These are phyloP conservation scores for Daldinia loculata DNA, from an alignment of 495 filamentous ascomycete species.

Conservation along the genomic window DNA sequence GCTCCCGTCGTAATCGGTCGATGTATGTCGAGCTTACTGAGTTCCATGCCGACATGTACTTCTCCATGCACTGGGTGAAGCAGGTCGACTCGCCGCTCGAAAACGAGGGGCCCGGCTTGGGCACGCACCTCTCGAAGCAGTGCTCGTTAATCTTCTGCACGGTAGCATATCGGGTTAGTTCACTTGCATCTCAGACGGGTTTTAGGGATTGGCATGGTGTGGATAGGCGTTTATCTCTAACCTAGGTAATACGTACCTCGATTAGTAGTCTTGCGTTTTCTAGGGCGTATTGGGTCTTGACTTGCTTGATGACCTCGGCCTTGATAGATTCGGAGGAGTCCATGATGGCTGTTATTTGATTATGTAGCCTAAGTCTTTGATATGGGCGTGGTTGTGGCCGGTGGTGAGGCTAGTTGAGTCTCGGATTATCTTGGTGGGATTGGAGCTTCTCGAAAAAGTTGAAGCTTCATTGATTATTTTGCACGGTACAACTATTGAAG, in stretches of 20 bases:
- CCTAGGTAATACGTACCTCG: conserved; percentile 70
- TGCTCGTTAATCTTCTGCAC: conserved; percentile 91
- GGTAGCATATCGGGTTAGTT: conserved; percentile 3
- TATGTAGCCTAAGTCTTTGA: neutral
- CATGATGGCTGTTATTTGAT: conserved; percentile 44
- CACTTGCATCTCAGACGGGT: neutral
- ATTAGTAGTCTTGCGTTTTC: conserved; percentile 78
- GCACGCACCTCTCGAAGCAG: conserved; percentile 94
- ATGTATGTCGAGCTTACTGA: conserved; percentile 80
- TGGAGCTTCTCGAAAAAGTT: conserved; percentile 28
- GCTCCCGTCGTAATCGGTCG: conserved; percentile 71
- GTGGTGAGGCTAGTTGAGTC: neutral
- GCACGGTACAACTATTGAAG: neutral
- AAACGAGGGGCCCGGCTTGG: conserved; percentile 80
- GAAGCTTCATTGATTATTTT: conserved; percentile 32
- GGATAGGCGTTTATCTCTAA: conserved; percentile 3
- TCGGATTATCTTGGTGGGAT: neutral
- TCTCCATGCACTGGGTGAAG: conserved; percentile 91
- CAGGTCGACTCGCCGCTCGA: conserved; percentile 78
- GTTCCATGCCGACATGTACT: conserved; percentile 97
- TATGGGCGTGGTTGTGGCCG: neutral
- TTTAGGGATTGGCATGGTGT: neutral
- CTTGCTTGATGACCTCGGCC: conserved; percentile 73
- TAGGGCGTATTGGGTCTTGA: conserved; percentile 77
- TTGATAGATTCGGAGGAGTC: conserved; percentile 56